phyloP scores from a whole-genome alignment of 1,284 basidiomycete species.

The Cutaneotrichosporon spelunceum region DNA sequence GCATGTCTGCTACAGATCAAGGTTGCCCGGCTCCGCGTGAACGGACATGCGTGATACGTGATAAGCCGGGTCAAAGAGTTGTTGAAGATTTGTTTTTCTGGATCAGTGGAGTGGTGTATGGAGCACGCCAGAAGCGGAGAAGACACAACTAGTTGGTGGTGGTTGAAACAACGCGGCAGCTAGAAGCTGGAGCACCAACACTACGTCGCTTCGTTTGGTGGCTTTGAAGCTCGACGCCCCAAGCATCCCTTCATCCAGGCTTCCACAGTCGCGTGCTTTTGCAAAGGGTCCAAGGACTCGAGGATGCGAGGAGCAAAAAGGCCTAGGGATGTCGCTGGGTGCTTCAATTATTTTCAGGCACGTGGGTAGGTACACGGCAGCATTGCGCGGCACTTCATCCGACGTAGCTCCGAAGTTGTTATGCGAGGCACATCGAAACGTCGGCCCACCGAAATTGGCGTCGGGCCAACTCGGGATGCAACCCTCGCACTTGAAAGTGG shows the following conservation, averaged over 20 bases:
- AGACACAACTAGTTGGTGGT: not conserved
- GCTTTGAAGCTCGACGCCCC: not conserved
- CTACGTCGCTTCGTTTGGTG: not conserved
- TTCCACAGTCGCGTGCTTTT: not conserved
- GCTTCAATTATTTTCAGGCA: not conserved
- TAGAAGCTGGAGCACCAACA: not conserved
- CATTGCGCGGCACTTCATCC: not conserved
- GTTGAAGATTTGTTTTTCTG: not conserved
- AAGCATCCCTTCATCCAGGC: too few relatives aligned
- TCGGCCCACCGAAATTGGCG: not conserved
- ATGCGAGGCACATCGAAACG: not conserved
- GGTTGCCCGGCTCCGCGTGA: not conserved
- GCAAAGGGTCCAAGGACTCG: not conserved
- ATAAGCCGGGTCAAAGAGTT: not conserved
- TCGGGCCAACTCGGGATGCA: not conserved
- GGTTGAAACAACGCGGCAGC: not conserved
- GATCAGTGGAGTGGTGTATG: not conserved
- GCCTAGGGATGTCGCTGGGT: too few relatives aligned
- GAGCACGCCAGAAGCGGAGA: not conserved
- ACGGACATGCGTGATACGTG: not conserved
- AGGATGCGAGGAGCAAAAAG: not conserved
- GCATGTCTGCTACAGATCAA: not conserved
- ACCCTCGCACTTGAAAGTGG: not conserved
- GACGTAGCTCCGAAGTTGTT: conserved; percentile 7
- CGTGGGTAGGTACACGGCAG: not conserved